Conservation (phyloP, 352 stramenopile species). For the Phytophthora citrophthora region DNA sequence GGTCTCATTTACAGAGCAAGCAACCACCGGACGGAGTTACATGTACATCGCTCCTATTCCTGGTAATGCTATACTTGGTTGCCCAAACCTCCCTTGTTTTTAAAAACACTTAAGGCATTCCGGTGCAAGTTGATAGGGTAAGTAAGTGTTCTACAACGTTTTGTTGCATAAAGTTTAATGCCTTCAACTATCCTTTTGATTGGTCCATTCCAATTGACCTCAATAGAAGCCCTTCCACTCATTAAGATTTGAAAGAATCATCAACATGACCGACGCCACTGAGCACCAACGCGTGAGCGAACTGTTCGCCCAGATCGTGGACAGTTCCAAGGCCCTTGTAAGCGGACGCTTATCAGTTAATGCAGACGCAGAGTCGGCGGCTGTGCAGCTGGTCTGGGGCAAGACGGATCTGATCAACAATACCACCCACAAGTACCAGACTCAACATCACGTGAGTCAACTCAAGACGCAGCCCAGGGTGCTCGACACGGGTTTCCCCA, state of each 20-base stretch:
- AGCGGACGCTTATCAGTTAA: constrained; percentile 48
- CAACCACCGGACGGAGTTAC: too few species aligned
- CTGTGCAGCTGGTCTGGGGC: constrained; percentile 64
- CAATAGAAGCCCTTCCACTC: neutral
- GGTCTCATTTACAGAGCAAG: too few species aligned
- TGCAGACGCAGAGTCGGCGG: constrained; percentile 20
- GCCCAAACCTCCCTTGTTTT: too few species aligned
- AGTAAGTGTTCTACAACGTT: too few species aligned
- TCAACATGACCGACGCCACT: constrained; percentile 2
- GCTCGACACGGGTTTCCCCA: constrained; percentile 43
- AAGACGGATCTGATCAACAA: constrained; percentile 69
- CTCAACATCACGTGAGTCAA: constrained; percentile 51
- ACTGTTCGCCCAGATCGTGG: constrained; percentile 55
- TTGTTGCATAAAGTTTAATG: too few species aligned
- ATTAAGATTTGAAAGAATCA: neutral
- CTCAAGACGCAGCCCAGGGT: constrained; percentile 34
- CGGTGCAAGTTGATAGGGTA: neutral
- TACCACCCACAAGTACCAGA: constrained; percentile 58
- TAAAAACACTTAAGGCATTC: too few species aligned
- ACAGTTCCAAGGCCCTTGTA: constrained; percentile 57
- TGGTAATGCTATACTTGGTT: too few species aligned
- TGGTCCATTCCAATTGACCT: neutral
- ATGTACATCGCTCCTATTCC: too few species aligned
- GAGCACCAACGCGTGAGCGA: constrained; percentile 44
- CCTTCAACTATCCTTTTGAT: neutral